These are phyloP conservation scores for Tuber magnatum DNA, from an alignment of 495 filamentous ascomycete species.

Conservation along the genomic window DNA sequence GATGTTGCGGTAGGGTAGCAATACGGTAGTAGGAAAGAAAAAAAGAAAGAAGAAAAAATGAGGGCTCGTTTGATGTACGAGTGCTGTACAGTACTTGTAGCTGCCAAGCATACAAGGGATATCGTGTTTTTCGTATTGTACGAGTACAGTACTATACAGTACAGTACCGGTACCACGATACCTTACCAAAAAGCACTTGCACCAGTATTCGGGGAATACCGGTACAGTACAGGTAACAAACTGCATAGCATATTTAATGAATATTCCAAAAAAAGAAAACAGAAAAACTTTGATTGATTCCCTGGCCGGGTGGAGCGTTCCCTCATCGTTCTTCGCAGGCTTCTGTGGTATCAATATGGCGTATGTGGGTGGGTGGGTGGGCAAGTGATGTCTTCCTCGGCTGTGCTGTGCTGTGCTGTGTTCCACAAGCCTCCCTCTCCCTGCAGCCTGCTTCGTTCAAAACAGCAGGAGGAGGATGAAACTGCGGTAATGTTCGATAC, in stretches of 20 bases:
- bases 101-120: background rate
- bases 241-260: background rate
- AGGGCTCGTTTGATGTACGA: too few species aligned
- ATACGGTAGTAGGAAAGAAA: background rate
- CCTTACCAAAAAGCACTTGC: too few species aligned
- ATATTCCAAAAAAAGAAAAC: background rate
- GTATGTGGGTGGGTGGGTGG: background rate
- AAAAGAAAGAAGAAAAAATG: background rate
- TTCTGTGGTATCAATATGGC: background rate
- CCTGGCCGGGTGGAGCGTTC: background rate
- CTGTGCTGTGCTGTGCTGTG: background rate
- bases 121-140: background rate
- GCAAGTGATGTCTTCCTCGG: background rate
- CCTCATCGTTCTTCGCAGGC: background rate
- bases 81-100: too few species aligned
- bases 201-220: background rate
- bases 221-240: too few species aligned
- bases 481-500: background rate
- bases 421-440: background rate
- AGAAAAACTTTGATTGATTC: background rate
- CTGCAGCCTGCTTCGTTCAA: background rate
- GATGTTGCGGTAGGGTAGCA: background rate
- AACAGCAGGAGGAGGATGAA: background rate
- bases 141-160: too few species aligned
- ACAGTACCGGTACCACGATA: too few species aligned